Conservation (phyloP, 1,284 basidiomycete species). For the Coniferiporia sulphurascens region DNA sequence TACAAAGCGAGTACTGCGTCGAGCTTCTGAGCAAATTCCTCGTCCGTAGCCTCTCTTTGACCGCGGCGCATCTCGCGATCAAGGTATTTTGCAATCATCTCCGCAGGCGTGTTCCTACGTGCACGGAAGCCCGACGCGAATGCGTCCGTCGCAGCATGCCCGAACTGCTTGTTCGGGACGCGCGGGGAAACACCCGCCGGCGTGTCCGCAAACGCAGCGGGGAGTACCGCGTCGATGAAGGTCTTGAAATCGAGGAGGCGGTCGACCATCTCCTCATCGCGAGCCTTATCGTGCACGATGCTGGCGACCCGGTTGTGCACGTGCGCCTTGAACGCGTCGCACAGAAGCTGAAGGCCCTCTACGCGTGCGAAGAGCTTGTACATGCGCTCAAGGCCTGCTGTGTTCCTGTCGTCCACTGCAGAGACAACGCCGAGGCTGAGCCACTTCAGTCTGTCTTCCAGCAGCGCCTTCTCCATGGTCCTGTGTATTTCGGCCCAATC, state of each 20-base stretch:
- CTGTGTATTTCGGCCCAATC: constrained; percentile 48
- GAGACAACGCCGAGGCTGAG: constrained; percentile 49
- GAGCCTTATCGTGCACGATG: constrained; percentile 54
- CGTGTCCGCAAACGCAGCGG: constrained; percentile 9
- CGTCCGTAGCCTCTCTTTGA: constrained; percentile 69
- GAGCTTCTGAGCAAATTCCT: constrained; percentile 64
- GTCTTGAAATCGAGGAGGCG: constrained; percentile 69
- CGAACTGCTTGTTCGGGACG: constrained; percentile 22
- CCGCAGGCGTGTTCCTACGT: constrained; percentile 84
- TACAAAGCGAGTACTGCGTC: constrained; percentile 82
- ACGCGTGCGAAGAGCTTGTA: constrained; percentile 65
- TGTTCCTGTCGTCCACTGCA: constrained; percentile 50
- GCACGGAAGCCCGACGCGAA: constrained; percentile 82
- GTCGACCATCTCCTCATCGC: constrained; percentile 77
- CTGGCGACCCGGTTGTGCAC: constrained; percentile 42
- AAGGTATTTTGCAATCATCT: constrained; percentile 91
- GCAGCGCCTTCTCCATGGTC: constrained; percentile 47
- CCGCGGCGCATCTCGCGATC: constrained; percentile 85
- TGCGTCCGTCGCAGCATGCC: constrained; percentile 50
- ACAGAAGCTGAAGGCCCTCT: constrained; percentile 48
- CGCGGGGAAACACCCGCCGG: neutral
- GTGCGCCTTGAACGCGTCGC: constrained; percentile 58
- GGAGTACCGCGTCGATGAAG: constrained; percentile 41
- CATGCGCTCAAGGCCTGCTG: constrained; percentile 48
- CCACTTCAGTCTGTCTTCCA: constrained; percentile 51